Conservation (phyloP, 495 filamentous ascomycete genomes). For the Aspergillus nanangensis region DNA sequence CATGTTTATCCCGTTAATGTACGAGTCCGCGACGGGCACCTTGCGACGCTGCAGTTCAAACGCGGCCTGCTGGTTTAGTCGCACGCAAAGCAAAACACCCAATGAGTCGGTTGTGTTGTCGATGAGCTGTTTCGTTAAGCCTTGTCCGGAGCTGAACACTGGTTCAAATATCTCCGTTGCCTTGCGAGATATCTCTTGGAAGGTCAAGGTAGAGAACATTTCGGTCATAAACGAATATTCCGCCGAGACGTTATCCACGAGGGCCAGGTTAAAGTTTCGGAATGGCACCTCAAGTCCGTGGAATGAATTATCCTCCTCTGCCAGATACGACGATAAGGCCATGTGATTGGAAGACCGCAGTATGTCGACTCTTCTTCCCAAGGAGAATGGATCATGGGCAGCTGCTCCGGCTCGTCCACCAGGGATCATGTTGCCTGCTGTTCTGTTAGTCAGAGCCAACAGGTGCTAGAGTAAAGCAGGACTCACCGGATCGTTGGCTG, state of each 20-base stretch:
- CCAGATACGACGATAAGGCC: conserved; percentile 75
- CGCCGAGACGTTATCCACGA: conserved; percentile 89
- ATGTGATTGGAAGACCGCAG: conserved; percentile 63
- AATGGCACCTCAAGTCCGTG: conserved; percentile 90
- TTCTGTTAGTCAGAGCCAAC: conserved; percentile 8
- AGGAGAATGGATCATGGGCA: conserved; percentile 79
- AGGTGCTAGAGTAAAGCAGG: conserved; percentile 1
- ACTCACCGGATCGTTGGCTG: conserved; percentile 50
- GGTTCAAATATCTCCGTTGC: conserved; percentile 82
- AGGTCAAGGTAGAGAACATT: conserved; percentile 71
- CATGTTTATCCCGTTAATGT: conserved; percentile 94
- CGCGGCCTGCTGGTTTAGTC: conserved; percentile 85
- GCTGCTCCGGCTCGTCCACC: conserved; percentile 46
- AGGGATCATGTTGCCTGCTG: conserved; percentile 27
- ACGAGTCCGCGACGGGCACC: conserved; percentile 81
- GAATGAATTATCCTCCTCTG: conserved; percentile 78
- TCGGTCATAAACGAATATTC: conserved; percentile 91
- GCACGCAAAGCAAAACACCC: conserved; percentile 84
- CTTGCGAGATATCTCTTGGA: conserved; percentile 53
- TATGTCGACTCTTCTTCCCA: conserved; percentile 79
- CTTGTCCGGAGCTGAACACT: conserved; percentile 74
- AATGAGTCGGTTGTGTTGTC: conserved; percentile 75
- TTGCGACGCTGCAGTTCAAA: conserved; percentile 91
- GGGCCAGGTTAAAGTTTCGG: conserved; percentile 86
- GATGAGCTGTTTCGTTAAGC: conserved; percentile 71